A percentile compares a stretch with the other conserved stretches of the same genome.
Evolutionary conservation across 805 yeast species (phyloP).

Genomic region (Barnettozyma salicaria): DNA sequence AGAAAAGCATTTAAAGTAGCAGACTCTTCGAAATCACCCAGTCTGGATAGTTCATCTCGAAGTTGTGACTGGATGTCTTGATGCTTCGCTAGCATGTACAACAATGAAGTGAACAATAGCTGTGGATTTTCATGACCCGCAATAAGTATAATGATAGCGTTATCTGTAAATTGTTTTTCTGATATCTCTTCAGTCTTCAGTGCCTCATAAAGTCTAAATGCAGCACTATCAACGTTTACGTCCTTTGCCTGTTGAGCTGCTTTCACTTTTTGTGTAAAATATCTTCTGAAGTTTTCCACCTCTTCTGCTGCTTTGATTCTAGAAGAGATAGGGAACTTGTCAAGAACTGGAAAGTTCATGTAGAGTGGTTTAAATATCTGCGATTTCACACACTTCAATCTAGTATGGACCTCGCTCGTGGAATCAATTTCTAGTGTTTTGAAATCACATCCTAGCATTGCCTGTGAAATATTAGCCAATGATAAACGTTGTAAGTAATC

Average conservation of each 20-base stretch:
- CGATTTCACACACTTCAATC: slow-evolving; percentile 39
- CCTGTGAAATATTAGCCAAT: slow-evolving; percentile 44
- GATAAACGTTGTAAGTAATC: slow-evolving; percentile 42
- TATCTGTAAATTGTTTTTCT: slow-evolving; percentile 45
- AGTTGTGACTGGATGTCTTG: slow-evolving; percentile 30
- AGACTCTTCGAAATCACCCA: slow-evolving; percentile 13
- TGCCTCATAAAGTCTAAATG: slow-evolving; percentile 37
- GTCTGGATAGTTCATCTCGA: slow-evolving; percentile 20
- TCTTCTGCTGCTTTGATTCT: slow-evolving; percentile 38
- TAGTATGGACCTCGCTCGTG: slow-evolving; percentile 32
- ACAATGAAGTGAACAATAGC: slow-evolving; percentile 39
- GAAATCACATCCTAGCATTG: slow-evolving; percentile 45
- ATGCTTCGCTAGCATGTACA: slow-evolving; percentile 42
- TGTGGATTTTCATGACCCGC: slow-evolving; percentile 67
- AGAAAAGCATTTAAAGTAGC: slow-evolving; percentile 33
- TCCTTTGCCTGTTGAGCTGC: slow-evolving; percentile 20
- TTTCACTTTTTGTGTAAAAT: slow-evolving; percentile 32
- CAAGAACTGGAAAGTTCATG: slow-evolving; percentile 51
- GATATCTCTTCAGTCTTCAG: slow-evolving; percentile 33
- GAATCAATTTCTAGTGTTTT: slow-evolving; percentile 30
- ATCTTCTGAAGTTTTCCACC: slow-evolving; percentile 37
- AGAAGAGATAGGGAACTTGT: slow-evolving; percentile 42
- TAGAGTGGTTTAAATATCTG: slow-evolving; percentile 51
- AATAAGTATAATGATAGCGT: slow-evolving; percentile 46
- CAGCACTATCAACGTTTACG: slow-evolving; percentile 31